Conservation (phyloP, 129 eudicot species). For the Erigeron canadensis region DNA sequence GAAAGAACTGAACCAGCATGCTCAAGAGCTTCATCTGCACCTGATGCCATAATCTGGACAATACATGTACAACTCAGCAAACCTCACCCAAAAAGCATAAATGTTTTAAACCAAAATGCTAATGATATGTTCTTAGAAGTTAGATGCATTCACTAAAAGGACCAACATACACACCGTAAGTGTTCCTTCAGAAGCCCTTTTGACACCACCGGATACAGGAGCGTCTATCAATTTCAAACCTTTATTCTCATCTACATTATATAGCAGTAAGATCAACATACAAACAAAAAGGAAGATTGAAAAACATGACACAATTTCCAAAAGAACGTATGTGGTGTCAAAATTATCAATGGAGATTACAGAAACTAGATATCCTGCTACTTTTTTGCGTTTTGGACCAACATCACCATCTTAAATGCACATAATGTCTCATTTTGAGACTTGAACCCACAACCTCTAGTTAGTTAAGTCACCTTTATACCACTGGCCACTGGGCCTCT, state of each 20-base stretch:
- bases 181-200: slow-evolving; percentile 82
- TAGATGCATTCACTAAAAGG: background rate
- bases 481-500: too few species aligned
- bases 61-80: slow-evolving; percentile 12
- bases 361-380: background rate
- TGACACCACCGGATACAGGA: slow-evolving; percentile 99
- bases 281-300: slow-evolving; percentile 10
- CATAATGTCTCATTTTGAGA: too few species aligned
- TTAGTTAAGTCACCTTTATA: too few species aligned
- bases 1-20: slow-evolving; percentile 85
- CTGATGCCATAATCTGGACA: slow-evolving; percentile 92
- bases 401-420: too few species aligned
- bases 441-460: too few species aligned
- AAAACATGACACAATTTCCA: slow-evolving; percentile 1
- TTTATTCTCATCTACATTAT: slow-evolving; percentile 57
- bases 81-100: slow-evolving; percentile 9
- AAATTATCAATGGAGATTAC: background rate
- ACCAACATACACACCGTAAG: slow-evolving; percentile 71
- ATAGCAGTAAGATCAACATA: slow-evolving; percentile 16
- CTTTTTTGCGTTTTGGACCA: too few species aligned
- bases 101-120: slow-evolving; percentile 14
- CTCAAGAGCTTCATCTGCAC: slow-evolving; percentile 87
- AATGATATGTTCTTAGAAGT: slow-evolving; percentile 12
- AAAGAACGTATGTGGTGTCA: background rate
- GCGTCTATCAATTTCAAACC: slow-evolving; percentile 88